phyloP scores from a whole-genome alignment of 2,329 filamentous ascomycete species.

The Stagonosporopsis chrysanthemi region DNA sequence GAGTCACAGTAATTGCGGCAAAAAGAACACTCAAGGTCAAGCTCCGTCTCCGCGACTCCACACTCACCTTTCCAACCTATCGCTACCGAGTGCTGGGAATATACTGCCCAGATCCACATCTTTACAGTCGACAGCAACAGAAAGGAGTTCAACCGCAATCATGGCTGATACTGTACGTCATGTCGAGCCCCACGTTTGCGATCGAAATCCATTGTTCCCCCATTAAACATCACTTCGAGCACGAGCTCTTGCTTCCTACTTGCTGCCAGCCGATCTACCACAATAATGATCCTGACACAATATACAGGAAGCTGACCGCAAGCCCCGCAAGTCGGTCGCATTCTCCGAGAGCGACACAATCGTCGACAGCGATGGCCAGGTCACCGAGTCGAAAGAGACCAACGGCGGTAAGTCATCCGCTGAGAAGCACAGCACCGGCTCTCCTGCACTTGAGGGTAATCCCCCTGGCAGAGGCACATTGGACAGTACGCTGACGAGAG shows the following conservation, averaged over 20 bases:
- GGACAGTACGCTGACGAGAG: slow-evolving; percentile 30
- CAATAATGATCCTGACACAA: slow-evolving; percentile 30
- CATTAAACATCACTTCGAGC: not conserved
- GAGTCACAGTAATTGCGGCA: slow-evolving; percentile 26
- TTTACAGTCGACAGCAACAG: slow-evolving; percentile 8
- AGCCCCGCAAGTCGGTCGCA: slow-evolving; percentile 89
- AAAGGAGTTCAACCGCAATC: slow-evolving; percentile 51
- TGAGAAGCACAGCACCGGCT: slow-evolving; percentile 67
- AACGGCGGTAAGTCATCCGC: slow-evolving; percentile 82
- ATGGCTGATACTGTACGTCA: slow-evolving; percentile 59
- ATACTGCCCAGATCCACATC: slow-evolving; percentile 4
- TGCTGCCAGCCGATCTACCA: not conserved
- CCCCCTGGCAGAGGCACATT: slow-evolving; percentile 11
- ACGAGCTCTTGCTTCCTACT: not conserved
- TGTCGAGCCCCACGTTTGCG: slow-evolving; percentile 32
- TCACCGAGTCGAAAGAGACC: slow-evolving; percentile 74
- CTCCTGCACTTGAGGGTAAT: slow-evolving; percentile 29
- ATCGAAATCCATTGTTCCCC: slow-evolving; percentile 29
- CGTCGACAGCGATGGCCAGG: slow-evolving; percentile 87
- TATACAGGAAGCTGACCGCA: slow-evolving; percentile 62
- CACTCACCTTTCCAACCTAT: slow-evolving; percentile 13
- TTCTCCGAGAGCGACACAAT: slow-evolving; percentile 89
- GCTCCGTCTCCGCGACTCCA: slow-evolving; percentile 20
- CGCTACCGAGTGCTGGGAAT: slow-evolving; percentile 9
- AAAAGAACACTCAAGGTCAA: slow-evolving; percentile 24